Conservation (phyloP, 352 stramenopile species). For the Phytophthora quininea region DNA sequence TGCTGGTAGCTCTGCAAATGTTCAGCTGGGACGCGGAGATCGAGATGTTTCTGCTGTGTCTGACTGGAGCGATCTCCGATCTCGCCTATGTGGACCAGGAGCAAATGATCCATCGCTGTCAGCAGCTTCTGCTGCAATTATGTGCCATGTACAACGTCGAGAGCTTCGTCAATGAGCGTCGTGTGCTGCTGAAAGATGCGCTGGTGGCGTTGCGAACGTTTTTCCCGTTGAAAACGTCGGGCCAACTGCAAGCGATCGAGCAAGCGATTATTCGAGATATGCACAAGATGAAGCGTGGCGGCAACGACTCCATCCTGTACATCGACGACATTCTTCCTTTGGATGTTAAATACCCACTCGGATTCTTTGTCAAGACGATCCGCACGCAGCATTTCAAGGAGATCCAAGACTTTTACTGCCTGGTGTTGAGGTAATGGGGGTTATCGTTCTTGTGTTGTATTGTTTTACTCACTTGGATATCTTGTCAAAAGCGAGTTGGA, state of each 20-base stretch:
- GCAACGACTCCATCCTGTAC: conserved; percentile 75
- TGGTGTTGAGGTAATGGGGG: conserved; percentile 49
- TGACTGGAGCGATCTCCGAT: conserved; percentile 75
- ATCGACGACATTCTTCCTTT: conserved; percentile 74
- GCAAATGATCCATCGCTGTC: conserved; percentile 61
- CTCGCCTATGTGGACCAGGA: conserved; percentile 78
- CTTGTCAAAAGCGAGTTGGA: conserved; percentile 55
- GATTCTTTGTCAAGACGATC: conserved; percentile 82
- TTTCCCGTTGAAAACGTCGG: conserved; percentile 78
- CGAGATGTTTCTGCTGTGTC: conserved; percentile 75
- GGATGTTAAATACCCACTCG: conserved; percentile 50
- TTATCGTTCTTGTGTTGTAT: conserved; percentile 10
- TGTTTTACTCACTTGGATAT: conserved; percentile 4
- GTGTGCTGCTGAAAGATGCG: conserved; percentile 76
- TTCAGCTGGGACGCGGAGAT: conserved; percentile 83
- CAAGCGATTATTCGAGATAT: conserved; percentile 80
- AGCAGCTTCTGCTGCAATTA: conserved; percentile 49
- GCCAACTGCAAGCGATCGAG: conserved; percentile 76
- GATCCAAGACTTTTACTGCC: conserved; percentile 78
- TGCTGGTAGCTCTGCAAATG: conserved; percentile 67
- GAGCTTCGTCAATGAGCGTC: conserved; percentile 55
- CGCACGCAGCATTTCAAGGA: conserved; percentile 86
- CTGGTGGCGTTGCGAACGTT: conserved; percentile 76
- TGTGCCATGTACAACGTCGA: conserved; percentile 61
- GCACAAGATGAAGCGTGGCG: conserved; percentile 76